A percentile compares a stretch with the other conserved stretches of the same genome.
Conservation (phyloP, 176 grass and related monocot species). For the Triticum monococcum region DNA sequence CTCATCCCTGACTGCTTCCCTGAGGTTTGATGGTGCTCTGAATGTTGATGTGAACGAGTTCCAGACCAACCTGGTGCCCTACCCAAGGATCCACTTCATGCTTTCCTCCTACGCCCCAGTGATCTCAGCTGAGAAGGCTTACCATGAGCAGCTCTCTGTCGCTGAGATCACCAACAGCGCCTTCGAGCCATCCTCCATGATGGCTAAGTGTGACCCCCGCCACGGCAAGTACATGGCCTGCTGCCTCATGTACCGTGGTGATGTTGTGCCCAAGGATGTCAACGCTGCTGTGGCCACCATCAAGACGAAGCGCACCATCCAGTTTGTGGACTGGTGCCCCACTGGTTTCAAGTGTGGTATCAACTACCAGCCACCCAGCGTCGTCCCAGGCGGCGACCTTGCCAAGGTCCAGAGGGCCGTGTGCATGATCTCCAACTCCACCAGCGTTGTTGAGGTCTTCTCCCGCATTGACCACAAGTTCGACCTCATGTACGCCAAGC, state of each 20-base stretch:
- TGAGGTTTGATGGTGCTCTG: conserved; percentile 62
- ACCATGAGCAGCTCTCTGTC: conserved; percentile 55
- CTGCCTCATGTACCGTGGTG: conserved; percentile 64
- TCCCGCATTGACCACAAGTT: conserved; percentile 65
- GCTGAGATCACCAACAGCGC: conserved; percentile 58
- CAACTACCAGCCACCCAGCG: conserved; percentile 60
- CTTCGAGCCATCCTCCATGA: conserved; percentile 56
- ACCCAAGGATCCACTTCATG: conserved; percentile 64
- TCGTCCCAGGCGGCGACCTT: conserved; percentile 40
- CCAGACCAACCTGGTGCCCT: conserved; percentile 56
- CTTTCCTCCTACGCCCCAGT: conserved; percentile 54
- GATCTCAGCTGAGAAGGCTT: conserved; percentile 57
- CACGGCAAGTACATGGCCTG: conserved; percentile 67
- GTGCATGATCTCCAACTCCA: conserved; percentile 70
- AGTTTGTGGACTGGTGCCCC: conserved; percentile 55
- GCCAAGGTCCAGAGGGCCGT: conserved; percentile 63
- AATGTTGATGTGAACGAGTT: conserved; percentile 55
- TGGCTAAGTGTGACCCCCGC: conserved; percentile 59
- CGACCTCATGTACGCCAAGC: conserved; percentile 61
- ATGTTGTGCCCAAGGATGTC: conserved; percentile 54
- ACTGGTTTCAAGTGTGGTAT: conserved; percentile 59
- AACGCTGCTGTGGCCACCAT: conserved; percentile 46
- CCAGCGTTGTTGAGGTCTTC: conserved; percentile 59
- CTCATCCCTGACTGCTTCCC: conserved; percentile 49
- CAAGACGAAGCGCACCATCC: conserved; percentile 67